Conservation (phyloP, 768 basidiomycete species). For the Psilocybe tampanensis region DNA sequence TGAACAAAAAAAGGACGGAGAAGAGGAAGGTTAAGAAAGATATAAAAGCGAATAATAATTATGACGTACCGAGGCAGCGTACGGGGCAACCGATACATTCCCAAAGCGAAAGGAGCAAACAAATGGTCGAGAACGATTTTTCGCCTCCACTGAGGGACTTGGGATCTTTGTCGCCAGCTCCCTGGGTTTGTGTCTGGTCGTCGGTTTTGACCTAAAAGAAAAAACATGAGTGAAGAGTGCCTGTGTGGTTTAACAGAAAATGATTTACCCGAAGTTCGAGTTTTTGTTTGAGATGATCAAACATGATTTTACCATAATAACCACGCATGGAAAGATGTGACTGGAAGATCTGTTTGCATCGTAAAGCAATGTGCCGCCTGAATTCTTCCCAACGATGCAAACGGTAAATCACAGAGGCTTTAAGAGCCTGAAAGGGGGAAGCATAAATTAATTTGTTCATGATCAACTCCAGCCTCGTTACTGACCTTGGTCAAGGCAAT, state of each 20-base stretch:
- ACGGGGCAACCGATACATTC: constrained; percentile 93
- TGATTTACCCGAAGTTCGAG: constrained; percentile 61
- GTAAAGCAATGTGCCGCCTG: constrained; percentile 84
- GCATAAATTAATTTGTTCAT: not conserved
- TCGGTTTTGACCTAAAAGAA: constrained; percentile 74
- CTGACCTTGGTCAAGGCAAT: constrained; percentile 64
- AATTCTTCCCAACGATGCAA: constrained; percentile 83
- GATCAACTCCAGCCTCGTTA: not conserved
- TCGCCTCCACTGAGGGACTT: constrained; percentile 91
- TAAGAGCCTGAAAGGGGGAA: constrained; percentile 53
- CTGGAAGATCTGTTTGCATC: constrained; percentile 82
- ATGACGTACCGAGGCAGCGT: constrained; percentile 75
- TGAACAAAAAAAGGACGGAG: constrained; percentile 18
- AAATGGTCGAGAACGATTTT: constrained; percentile 96
- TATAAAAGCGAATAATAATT: not conserved
- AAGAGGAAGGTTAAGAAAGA: not conserved
- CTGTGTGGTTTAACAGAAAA: not conserved
- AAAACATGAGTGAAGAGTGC: not conserved
- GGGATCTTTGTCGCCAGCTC: constrained; percentile 75
- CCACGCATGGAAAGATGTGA: constrained; percentile 84
- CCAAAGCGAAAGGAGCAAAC: constrained; percentile 93
- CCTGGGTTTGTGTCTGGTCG: constrained; percentile 68
- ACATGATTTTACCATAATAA: constrained; percentile 87
- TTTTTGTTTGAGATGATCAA: constrained; percentile 68
- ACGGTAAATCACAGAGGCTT: constrained; percentile 64